Conservation (phyloP, 352 stramenopile genomes). For the Pythium aphanidermatum region DNA sequence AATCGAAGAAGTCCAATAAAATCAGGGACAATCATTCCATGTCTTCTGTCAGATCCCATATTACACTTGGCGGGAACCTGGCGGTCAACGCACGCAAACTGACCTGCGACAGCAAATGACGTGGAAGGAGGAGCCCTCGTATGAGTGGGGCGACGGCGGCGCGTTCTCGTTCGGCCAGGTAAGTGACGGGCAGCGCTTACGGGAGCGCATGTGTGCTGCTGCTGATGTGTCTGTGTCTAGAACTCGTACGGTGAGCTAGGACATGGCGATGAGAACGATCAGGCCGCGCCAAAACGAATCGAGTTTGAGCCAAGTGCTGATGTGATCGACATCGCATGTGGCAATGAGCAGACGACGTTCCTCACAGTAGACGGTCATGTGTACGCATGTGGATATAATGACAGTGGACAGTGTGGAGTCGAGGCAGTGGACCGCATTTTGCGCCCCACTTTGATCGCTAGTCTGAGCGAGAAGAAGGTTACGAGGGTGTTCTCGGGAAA, state of each 20-base stretch:
- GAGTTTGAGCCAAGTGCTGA: conserved; percentile 26
- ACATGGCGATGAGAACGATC: conserved; percentile 70
- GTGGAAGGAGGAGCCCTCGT: neutral
- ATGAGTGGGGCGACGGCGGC: conserved; percentile 7
- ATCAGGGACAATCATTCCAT: too few species aligned
- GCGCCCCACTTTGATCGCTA: conserved; percentile 34
- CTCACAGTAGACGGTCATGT: conserved; percentile 73
- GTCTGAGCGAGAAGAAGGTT: conserved; percentile 54
- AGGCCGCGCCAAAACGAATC: conserved; percentile 49
- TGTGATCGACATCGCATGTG: conserved; percentile 79
- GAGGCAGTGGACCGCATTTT: conserved; percentile 75
- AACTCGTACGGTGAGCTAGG: conserved; percentile 92
- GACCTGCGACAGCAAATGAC: too few species aligned
- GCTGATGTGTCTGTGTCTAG: conserved; percentile 23
- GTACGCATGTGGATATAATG: conserved; percentile 90
- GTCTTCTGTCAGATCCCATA: too few species aligned
- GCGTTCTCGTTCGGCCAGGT: conserved; percentile 21
- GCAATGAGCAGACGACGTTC: conserved; percentile 90
- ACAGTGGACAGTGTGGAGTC: conserved; percentile 91
- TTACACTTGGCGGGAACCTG: too few species aligned
- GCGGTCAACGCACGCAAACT: neutral
- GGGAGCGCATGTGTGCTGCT: conserved; percentile 1
- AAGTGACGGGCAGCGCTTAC: neutral
- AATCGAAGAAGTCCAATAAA: too few species aligned
- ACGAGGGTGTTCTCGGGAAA: conserved; percentile 86